Evolutionary conservation across 2,329 filamentous ascomycete species (phyloP), one percentile per base, ranked within the genome.

Genomic region (Penicillium sp.): DNA sequence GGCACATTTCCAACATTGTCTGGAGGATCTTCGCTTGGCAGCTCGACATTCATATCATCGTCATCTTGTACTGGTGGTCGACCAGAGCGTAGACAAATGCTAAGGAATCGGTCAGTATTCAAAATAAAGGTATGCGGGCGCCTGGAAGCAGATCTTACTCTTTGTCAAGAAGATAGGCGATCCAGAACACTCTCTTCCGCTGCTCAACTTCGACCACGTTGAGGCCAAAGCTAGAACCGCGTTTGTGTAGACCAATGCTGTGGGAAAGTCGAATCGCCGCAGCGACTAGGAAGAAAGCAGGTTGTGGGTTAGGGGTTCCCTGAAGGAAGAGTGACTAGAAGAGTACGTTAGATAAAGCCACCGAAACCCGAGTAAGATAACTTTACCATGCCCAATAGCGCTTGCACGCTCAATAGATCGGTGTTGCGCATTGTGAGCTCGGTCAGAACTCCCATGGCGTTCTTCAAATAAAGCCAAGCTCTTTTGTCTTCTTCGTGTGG

Each of bases 1-100:
- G 93, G 91, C 42, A 99, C 95, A 70, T 96, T 96, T 59, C 94
- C 94, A 61, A 97, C 91, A 62, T 95, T 94, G 71, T 99, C 94
- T 4, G 84, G 84, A 0, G 94, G 94, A 59, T 97, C 88, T 59
- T 93, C 91, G 64, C 92, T 93, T 0, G 94, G 94, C 43, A 99
- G 82, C 46, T 97, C 93, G 15, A 97, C 93, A 68, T 97, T 97
- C 90, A 97, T 96, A 65, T 91, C 88, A 67, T 90, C 88, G 59
- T 90, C 88, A 66, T 91, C 87, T 71, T 90, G 88, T 5, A 86
- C 85, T 3, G 87, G 87, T 17, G 88, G 88, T 59, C 88, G 80
- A 45, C 88, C 88, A n/a, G 87, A 89, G 37, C 88, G 83, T 41
- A 91, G 77, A 67, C 87, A 89, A 37, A 90, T 86, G 67, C 81